Conservation (phyloP, 2,329 filamentous ascomycete genomes). For the Epichloe coenophiala region DNA sequence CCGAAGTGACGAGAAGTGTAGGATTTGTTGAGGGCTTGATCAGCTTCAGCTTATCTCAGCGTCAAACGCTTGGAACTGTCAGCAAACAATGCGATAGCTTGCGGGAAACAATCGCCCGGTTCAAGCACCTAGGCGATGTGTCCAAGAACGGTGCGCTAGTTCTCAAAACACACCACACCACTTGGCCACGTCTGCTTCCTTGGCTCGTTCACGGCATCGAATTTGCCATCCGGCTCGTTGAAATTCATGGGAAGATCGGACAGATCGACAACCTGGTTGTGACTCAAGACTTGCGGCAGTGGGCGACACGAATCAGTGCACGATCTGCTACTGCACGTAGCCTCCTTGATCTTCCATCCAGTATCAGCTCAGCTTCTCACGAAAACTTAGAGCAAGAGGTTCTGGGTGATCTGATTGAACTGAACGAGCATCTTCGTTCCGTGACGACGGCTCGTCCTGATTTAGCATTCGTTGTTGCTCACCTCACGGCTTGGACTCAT, state of each 20-base stretch:
- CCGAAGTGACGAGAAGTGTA: constrained; percentile 65
- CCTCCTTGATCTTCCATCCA: constrained; percentile 35
- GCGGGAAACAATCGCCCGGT: constrained; percentile 20
- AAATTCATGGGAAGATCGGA: constrained; percentile 54
- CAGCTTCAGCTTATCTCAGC: constrained; percentile 48
- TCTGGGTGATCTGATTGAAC: constrained; percentile 20
- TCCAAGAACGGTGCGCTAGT: constrained; percentile 12
- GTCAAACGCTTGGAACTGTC: constrained; percentile 31
- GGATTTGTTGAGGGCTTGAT: constrained; percentile 82
- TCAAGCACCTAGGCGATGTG: constrained; percentile 22
- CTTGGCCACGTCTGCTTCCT: constrained; percentile 16
- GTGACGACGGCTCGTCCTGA: constrained; percentile 33
- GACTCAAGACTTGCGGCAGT: constrained; percentile 31
- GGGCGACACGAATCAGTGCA: constrained; percentile 33
- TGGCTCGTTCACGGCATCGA: constrained; percentile 62
- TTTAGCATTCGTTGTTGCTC: constrained; percentile 49
- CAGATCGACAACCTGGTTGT: constrained; percentile 32
- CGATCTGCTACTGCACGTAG: constrained; percentile 27
- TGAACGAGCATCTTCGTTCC: constrained; percentile 28
- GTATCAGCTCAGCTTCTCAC: constrained; percentile 30
- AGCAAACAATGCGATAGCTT: constrained; percentile 26
- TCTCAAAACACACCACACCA: constrained; percentile 7
- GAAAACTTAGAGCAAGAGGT: constrained; percentile 21
- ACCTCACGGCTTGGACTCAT: constrained; percentile 53
- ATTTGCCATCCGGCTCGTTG: constrained; percentile 47